Conservation (phyloP, 2,329 filamentous ascomycete genomes). For the Capronia epimyces region DNA sequence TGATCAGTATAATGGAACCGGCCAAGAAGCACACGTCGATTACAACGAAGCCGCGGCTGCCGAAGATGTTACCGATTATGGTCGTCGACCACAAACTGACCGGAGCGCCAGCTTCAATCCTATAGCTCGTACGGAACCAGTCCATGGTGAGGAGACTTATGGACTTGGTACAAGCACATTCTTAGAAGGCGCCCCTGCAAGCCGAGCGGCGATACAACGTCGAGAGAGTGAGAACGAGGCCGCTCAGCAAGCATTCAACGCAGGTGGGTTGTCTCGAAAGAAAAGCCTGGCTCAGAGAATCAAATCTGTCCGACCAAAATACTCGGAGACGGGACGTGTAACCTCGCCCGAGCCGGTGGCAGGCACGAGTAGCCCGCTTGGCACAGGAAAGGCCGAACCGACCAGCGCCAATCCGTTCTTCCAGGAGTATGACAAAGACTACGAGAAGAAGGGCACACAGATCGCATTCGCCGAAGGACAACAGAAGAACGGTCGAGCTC, state of each 20-base stretch:
- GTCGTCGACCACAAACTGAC: constrained; percentile 31
- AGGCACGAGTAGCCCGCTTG: constrained; percentile 30
- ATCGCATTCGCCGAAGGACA: constrained; percentile 51
- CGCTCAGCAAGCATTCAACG: constrained; percentile 35
- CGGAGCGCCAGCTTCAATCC: constrained; percentile 59
- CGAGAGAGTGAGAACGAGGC: constrained; percentile 65
- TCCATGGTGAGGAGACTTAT: constrained; percentile 77
- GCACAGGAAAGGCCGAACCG: constrained; percentile 33
- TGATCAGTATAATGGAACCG: constrained; percentile 77
- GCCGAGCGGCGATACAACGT: constrained; percentile 69
- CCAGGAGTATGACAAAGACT: constrained; percentile 66
- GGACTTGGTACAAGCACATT: constrained; percentile 94
- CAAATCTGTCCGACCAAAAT: constrained; percentile 62
- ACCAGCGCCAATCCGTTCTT: constrained; percentile 73
- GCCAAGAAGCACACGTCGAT: constrained; percentile 81
- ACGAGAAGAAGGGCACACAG: constrained; percentile 58
- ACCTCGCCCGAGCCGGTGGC: constrained; percentile 48
- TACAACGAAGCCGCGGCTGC: constrained; percentile 52
- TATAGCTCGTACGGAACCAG: constrained; percentile 58
- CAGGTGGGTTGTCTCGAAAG: constrained; percentile 69
- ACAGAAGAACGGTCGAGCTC: constrained; percentile 33
- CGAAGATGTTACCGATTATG: constrained; percentile 35
- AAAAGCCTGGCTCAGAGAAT: constrained; percentile 93
- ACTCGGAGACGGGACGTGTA: constrained; percentile 55
- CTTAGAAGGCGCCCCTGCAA: constrained; percentile 85